Evolutionary conservation across 805 yeast genomes (phyloP).

Genomic region (Pichia deserticola): DNA sequence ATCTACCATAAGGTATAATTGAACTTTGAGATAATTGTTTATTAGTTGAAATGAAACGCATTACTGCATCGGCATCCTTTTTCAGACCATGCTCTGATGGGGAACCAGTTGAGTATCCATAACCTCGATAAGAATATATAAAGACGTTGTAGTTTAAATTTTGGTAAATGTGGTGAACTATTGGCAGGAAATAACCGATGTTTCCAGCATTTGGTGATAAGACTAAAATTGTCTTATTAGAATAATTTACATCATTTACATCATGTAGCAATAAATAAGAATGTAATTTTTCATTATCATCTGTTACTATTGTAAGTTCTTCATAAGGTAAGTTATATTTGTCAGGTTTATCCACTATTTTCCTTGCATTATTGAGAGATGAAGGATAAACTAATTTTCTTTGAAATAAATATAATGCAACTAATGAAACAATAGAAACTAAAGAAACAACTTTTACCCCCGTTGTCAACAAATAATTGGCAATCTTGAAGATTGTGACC

Average conservation of each 20-base stretch:
- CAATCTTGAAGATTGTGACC: neutral
- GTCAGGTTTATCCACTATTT: constrained; percentile 71
- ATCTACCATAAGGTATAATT: constrained; percentile 74
- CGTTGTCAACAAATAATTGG: neutral
- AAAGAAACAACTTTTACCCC: constrained; percentile 9
- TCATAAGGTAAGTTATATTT: constrained; percentile 60
- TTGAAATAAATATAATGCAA: constrained; percentile 17
- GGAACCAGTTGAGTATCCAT: constrained; percentile 71
- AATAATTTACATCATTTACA: constrained; percentile 28
- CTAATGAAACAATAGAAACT: constrained; percentile 10
- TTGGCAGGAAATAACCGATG: constrained; percentile 83
- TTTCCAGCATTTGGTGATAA: constrained; percentile 90
- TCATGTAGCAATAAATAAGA: constrained; percentile 56
- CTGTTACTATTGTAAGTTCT: constrained; percentile 50
- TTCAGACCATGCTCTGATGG: constrained; percentile 78
- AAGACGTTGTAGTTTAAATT: constrained; percentile 68
- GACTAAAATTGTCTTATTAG: constrained; percentile 52
- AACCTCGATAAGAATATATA: constrained; percentile 85
- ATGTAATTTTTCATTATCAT: constrained; percentile 63
- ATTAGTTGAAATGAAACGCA: constrained; percentile 50
- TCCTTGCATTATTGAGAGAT: constrained; percentile 64
- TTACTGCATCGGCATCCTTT: constrained; percentile 67
- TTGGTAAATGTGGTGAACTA: constrained; percentile 60
- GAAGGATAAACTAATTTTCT: constrained; percentile 73
- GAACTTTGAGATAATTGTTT: constrained; percentile 44